Conservation (phyloP, 2,329 filamentous ascomycete genomes). For the Fusarium continuum region DNA sequence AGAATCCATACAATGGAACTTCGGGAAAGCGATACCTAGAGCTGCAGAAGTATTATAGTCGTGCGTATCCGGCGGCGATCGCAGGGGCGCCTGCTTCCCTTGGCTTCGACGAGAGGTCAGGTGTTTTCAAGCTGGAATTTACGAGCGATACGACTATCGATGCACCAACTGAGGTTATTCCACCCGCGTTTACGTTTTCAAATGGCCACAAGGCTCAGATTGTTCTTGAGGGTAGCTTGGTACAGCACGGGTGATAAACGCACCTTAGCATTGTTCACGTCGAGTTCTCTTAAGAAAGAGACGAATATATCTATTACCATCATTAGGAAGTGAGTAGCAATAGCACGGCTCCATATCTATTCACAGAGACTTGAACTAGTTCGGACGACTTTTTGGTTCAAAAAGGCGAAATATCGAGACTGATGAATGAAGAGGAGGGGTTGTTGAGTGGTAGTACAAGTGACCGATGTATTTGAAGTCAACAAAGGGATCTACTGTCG, state of each 20-base stretch:
- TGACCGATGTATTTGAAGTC: no score
- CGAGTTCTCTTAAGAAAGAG: accelerated
- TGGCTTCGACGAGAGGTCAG: accelerated
- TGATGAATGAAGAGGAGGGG: no score
- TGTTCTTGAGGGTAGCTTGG: accelerated
- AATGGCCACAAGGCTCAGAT: accelerated
- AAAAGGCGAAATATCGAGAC: no score
- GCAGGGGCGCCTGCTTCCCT: accelerated
- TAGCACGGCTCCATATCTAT: no score
- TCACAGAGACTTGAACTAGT: no score
- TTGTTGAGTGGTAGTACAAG: no score
- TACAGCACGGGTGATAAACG: background rate
- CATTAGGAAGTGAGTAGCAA: background rate
- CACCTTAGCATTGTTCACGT: background rate
- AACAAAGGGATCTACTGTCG: no score
- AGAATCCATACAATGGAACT: background rate
- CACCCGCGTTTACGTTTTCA: accelerated
- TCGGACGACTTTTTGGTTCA: no score
- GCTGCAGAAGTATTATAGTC: background rate
- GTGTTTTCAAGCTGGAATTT: background rate
- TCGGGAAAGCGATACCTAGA: background rate
- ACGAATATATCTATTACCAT: background rate
- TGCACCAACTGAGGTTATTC: background rate
- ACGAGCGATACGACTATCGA: accelerated
- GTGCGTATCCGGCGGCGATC: background rate